A percentile compares a stretch with the other conserved stretches of the same genome.
Conservation (phyloP, 2,329 filamentous ascomycete species). For the Venturia pyrina region DNA sequence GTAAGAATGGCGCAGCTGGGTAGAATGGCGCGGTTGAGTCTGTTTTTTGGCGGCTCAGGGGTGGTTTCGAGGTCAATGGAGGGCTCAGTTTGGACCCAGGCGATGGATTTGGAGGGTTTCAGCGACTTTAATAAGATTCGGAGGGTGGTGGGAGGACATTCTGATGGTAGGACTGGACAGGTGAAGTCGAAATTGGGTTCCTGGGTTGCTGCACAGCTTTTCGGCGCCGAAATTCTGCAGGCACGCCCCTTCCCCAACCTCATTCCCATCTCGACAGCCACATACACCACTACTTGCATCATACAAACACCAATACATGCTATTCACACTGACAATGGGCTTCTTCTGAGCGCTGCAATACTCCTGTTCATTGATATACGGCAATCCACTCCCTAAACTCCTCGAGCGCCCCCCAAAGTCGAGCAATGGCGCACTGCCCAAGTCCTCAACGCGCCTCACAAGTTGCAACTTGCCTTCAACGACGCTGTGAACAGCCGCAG, state of each 20-base stretch:
- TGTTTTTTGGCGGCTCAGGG: neutral
- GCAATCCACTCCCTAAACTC: neutral
- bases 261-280: neutral
- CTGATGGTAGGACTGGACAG: neutral
- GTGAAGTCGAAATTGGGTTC: neutral
- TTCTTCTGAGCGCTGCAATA: neutral
- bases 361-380: neutral
- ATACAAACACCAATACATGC: neutral
- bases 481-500: neutral
- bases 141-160: neutral
- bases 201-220: neutral
- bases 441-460: neutral
- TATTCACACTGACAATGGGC: neutral
- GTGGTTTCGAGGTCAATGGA: neutral
- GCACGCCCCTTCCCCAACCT: neutral
- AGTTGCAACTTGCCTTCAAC: neutral
- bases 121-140: neutral
- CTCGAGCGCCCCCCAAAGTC: neutral
- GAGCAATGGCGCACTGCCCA: neutral
- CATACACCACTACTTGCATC: neutral
- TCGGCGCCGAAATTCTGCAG: neutral
- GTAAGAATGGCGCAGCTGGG: neutral
- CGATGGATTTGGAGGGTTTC: neutral
- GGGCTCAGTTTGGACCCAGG: neutral
- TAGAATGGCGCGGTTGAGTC: neutral